Percentiles rank a stretch among this genome's conserved stretches.
phyloP scores from a whole-genome alignment of 345 rosid species.

The Brassica napus region Da-Ae NC_063445.1:9413001-9413500 shows the following conservation, averaged over 20 bases:
- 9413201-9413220: slow-evolving; percentile 76
- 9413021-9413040: slow-evolving; percentile 59
- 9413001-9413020: slow-evolving; percentile 74
- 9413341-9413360: slow-evolving; percentile 72
- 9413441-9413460: slow-evolving; percentile 64
- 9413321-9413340: slow-evolving; percentile 52
- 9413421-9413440: slow-evolving; percentile 57
- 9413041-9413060: neutral
- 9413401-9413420: slow-evolving; percentile 63
- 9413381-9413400: slow-evolving; percentile 49
- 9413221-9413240: slow-evolving; percentile 64
- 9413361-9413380: slow-evolving; percentile 46
- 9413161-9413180: slow-evolving; percentile 63
- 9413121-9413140: slow-evolving; percentile 66
- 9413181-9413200: slow-evolving; percentile 56
- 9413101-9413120: slow-evolving; percentile 58
- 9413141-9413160: slow-evolving; percentile 72
- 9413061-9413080: neutral
- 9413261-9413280: slow-evolving; percentile 63
- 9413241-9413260: slow-evolving; percentile 65
- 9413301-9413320: slow-evolving; percentile 73
- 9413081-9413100: neutral
- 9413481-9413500: slow-evolving; percentile 73
- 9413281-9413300: slow-evolving; percentile 63
- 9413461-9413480: slow-evolving; percentile 49